These are phyloP conservation scores for Murraya koenigii DNA, from an alignment of 345 rosid genomes.

Conservation along the genomic window DNA sequence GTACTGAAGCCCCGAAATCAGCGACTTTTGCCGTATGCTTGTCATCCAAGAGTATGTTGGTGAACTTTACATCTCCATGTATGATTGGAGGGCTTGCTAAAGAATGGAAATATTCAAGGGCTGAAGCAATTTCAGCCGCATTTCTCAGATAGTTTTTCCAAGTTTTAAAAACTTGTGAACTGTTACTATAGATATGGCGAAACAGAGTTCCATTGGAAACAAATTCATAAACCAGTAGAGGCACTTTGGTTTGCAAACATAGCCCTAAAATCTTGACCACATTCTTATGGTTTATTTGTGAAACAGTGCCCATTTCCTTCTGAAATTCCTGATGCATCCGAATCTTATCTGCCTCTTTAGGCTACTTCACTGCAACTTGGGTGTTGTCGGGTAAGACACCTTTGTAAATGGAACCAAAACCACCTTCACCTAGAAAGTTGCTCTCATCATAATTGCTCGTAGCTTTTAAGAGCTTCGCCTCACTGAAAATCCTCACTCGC, in stretches of 20 bases:
- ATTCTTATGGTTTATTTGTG: constrained; percentile 32
- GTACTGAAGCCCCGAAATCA: constrained; percentile 37
- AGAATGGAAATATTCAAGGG: constrained; percentile 30
- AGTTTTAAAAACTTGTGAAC: neutral
- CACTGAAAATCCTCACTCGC: constrained; percentile 28
- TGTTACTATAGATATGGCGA: constrained; percentile 24
- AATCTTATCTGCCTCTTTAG: constrained; percentile 11
- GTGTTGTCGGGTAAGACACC: constrained; percentile 18
- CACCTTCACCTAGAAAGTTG: constrained; percentile 25
- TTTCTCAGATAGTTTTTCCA: constrained; percentile 24
- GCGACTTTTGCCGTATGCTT: constrained; percentile 26
- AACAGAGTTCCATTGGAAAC: constrained; percentile 27
- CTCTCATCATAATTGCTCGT: constrained; percentile 19
- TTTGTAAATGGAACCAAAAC: constrained; percentile 29
- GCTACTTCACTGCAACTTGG: constrained; percentile 7
- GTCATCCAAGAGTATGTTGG: constrained; percentile 36
- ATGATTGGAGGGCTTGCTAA: constrained; percentile 35
- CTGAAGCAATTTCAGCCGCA: constrained; percentile 26
- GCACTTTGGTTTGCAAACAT: constrained; percentile 33
- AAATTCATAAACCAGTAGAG: constrained; percentile 30
- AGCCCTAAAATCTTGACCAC: constrained; percentile 34
- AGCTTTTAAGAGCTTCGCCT: constrained; percentile 25
- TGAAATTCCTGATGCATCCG: constrained; percentile 20
- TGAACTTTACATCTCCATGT: constrained; percentile 35
- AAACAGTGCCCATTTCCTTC: constrained; percentile 23